phyloP scores from a whole-genome alignment of 2,329 filamentous ascomycete species.

The Diaporthe batatas region DNA sequence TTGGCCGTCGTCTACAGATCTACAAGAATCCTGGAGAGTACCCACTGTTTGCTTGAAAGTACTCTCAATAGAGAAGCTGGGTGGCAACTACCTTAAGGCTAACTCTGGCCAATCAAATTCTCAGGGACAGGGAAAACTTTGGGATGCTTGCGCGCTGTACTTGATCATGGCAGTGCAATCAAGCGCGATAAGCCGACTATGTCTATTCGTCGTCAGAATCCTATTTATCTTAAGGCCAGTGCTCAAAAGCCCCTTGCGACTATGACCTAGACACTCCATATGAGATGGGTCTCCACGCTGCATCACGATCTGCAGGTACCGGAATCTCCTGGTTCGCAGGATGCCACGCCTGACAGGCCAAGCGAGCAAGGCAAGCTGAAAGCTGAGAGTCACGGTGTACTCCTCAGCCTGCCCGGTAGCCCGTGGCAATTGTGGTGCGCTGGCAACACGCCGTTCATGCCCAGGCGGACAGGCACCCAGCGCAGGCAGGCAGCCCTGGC shows the following conservation, averaged over 20 bases:
- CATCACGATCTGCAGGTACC: constrained; percentile 34
- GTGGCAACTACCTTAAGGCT: no score
- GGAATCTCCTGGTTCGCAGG: constrained; percentile 24
- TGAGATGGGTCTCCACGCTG: constrained; percentile 1
- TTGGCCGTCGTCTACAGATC: no score
- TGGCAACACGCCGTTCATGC: constrained; percentile 27
- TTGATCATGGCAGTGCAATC: constrained; percentile 24
- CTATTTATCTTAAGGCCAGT: background rate
- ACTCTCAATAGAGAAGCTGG: no score
- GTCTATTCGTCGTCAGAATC: background rate
- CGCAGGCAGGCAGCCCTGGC: background rate
- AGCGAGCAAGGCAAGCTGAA: constrained; percentile 50
- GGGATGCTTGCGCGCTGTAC: no score
- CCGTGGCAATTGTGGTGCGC: constrained; percentile 38
- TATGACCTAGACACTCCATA: background rate
- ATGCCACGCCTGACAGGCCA: constrained; percentile 39
- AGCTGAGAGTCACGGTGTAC: constrained; percentile 47
- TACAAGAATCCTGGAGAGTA: no score
- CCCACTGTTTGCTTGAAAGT: no score
- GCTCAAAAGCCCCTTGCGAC: background rate
- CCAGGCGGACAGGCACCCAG: constrained; percentile 1
- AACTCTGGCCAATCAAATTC: no score
- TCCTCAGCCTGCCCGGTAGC: background rate
- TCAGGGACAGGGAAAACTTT: no score
- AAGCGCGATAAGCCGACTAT: constrained; percentile 2